Evolutionary conservation across 148 eudicot genomes (phyloP).

Genomic region (Tetragonia tetragonoides): DNA sequence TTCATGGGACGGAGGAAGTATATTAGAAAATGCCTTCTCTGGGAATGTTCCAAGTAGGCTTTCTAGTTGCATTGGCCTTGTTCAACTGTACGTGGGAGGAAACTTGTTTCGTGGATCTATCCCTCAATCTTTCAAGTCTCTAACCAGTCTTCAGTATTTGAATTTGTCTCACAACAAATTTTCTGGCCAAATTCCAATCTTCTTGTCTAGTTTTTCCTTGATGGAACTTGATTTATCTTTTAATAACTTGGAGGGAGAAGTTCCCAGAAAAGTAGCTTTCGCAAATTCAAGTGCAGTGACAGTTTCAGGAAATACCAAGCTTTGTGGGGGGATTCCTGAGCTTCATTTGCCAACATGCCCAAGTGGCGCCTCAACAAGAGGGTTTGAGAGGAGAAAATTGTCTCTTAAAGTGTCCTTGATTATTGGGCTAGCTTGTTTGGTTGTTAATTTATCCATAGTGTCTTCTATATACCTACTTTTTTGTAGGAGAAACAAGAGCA

Average conservation of each 20-base stretch:
- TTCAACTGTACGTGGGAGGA: slow-evolving; percentile 13
- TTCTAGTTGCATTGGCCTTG: slow-evolving; percentile 27
- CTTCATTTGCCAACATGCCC: slow-evolving; percentile 31
- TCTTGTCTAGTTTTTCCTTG: slow-evolving; percentile 8
- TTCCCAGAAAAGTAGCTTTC: slow-evolving; percentile 29
- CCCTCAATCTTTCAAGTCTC: slow-evolving; percentile 22
- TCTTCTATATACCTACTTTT: background rate
- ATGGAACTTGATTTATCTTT: slow-evolving; percentile 23
- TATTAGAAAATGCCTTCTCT: slow-evolving; percentile 26
- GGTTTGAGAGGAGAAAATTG: background rate
- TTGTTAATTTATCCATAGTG: background rate
- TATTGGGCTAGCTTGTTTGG: slow-evolving; percentile 7
- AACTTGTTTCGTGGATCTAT: slow-evolving; percentile 29
- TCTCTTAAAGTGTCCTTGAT: background rate
- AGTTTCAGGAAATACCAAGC: slow-evolving; percentile 27
- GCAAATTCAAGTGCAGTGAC: slow-evolving; percentile 27
- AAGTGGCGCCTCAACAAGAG: background rate
- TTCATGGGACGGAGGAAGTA: too few species aligned
- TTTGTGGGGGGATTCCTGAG: slow-evolving; percentile 36
- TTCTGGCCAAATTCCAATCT: slow-evolving; percentile 28
- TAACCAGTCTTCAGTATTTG: slow-evolving; percentile 17
- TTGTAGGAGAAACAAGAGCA: background rate
- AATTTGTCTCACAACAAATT: slow-evolving; percentile 37
- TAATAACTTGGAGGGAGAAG: slow-evolving; percentile 38
- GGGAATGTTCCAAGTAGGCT: slow-evolving; percentile 35